These are phyloP conservation scores for Diaporthe eres DNA, from an alignment of 2,329 filamentous ascomycete genomes.

Conservation along the genomic window DNA sequence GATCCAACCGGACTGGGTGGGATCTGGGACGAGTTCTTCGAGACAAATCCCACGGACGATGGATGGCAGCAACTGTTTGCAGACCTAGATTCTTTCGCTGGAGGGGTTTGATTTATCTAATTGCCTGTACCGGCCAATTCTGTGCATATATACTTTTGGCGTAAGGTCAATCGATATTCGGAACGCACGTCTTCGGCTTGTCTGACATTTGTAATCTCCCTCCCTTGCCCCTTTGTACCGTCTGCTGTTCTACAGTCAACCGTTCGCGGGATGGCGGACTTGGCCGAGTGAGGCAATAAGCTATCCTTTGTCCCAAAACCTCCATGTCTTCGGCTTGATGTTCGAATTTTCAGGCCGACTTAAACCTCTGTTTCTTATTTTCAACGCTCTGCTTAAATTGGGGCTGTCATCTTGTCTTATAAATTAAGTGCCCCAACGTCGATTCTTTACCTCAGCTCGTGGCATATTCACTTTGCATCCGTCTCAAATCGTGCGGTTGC, in stretches of 20 bases:
- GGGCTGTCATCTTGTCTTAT: background rate
- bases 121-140: background rate
- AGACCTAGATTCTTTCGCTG: constrained; percentile 39
- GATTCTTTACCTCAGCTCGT: background rate
- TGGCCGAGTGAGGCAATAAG: constrained; percentile 1
- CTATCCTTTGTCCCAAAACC: constrained; percentile 4
- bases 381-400: background rate
- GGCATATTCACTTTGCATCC: background rate
- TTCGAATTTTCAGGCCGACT: background rate
- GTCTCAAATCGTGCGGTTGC: no score
- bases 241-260: background rate
- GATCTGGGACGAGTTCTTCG: constrained; percentile 40
- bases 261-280: constrained; percentile 9
- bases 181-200: background rate
- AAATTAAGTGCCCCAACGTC: background rate
- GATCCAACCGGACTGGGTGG: constrained; percentile 15
- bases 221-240: constrained; percentile 8
- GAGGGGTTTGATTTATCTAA: constrained; percentile 5
- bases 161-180: background rate
- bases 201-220: background rate
- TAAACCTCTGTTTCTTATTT: background rate
- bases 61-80: constrained; percentile 45
- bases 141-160: background rate
- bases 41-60: constrained; percentile 25
- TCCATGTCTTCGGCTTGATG: background rate